Conservation (phyloP, 176 grass and related monocot species). For the Pharus latifolius region DNA sequence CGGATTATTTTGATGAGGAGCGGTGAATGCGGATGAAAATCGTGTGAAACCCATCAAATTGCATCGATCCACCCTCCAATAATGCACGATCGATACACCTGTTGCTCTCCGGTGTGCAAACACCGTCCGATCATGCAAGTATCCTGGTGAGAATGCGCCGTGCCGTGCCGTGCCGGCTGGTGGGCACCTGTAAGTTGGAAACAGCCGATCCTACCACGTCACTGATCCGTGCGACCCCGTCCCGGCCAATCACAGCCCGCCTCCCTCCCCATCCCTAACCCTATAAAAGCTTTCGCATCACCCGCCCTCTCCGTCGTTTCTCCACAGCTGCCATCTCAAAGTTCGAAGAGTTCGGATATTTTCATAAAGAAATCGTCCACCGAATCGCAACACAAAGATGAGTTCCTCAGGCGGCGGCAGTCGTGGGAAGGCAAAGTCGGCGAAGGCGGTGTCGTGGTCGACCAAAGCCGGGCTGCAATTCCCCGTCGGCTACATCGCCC, state of each 20-base stretch:
- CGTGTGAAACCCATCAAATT: too few species aligned
- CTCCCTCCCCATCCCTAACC: constrained; percentile 16
- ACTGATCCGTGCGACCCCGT: neutral
- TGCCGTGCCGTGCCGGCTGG: too few species aligned
- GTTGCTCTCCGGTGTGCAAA: too few species aligned
- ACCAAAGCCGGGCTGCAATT: constrained; percentile 93
- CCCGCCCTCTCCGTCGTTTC: neutral
- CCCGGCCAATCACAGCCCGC: constrained; percentile 14
- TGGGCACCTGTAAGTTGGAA: too few species aligned
- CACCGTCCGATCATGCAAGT: too few species aligned
- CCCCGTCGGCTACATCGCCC: constrained; percentile 73
- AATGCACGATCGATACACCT: too few species aligned
- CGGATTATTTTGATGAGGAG: too few species aligned
- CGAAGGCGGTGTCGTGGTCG: constrained; percentile 33
- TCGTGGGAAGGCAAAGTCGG: constrained; percentile 31
- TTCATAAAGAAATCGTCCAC: too few species aligned
- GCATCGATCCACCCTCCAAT: too few species aligned
- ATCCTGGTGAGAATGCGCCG: too few species aligned
- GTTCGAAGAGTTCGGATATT: constrained; percentile 10
- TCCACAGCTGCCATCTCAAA: neutral
- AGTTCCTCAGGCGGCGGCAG: constrained; percentile 36
- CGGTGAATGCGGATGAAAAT: too few species aligned
- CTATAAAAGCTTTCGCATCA: constrained; percentile 18
- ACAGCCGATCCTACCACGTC: constrained; percentile 9
- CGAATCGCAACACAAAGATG: constrained; percentile 3